These are phyloP conservation scores for Labyrinthula sp. DNA, from an alignment of 352 stramenopile genomes.

Conservation along the genomic window DNA sequence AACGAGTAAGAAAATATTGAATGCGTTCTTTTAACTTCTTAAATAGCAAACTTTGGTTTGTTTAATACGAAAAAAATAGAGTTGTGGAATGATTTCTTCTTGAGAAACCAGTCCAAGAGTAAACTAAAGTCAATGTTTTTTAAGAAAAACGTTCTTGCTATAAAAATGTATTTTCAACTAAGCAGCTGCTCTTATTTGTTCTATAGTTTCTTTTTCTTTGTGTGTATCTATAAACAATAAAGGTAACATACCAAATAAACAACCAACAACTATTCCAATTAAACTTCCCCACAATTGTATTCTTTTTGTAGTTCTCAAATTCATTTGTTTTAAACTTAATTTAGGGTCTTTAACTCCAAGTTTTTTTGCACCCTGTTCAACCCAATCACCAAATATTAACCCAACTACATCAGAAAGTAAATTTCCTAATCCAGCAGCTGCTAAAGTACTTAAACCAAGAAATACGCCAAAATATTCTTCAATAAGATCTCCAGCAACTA, in stretches of 20 bases:
- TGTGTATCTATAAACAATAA: constrained; percentile 43
- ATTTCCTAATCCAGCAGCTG: constrained; percentile 55
- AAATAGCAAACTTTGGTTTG: too few relatives aligned
- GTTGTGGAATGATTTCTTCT: too few relatives aligned
- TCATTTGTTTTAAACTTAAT: constrained; percentile 46
- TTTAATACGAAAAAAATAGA: too few relatives aligned
- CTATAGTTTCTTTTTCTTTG: too few relatives aligned
- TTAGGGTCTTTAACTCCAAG: constrained; percentile 43
- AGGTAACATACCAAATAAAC: constrained; percentile 62
- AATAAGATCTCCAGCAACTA: constrained; percentile 58
- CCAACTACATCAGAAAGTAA: constrained; percentile 41
- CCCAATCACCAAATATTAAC: constrained; percentile 45
- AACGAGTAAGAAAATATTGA: constrained; percentile 26
- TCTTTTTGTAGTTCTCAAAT: constrained; percentile 9
- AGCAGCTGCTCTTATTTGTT: too few relatives aligned
- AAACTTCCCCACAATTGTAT: constrained; percentile 21
- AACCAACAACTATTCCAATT: constrained; percentile 58
- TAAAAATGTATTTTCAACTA: too few relatives aligned
- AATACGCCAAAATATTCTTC: constrained; percentile 50
- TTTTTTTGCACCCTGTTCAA: constrained; percentile 48
- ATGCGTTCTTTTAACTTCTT: too few relatives aligned
- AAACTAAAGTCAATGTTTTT: too few relatives aligned
- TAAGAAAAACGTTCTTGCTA: too few relatives aligned
- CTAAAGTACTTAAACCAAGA: constrained; percentile 60
- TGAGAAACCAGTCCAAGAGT: too few relatives aligned